Base-by-base conservation (phyloP, 2,329 filamentous ascomycete species). In the Neodidymelliopsis sp. region DNA sequence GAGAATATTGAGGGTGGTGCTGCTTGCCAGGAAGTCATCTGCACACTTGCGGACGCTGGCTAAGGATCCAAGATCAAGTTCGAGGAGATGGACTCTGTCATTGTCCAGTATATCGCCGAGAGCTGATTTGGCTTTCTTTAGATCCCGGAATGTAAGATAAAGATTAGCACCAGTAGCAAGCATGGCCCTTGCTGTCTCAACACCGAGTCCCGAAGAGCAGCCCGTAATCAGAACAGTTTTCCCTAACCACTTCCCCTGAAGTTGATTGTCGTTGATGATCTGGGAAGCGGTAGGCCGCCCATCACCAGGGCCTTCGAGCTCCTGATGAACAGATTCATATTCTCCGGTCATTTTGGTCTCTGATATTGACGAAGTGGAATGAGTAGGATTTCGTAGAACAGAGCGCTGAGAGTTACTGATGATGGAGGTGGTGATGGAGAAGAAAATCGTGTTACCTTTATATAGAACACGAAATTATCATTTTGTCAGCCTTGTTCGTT, bases 91-190 rank as follows among this genome's bases (percentile, higher is more conserved):
- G n/a, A 36, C 33, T 9, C 33, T 12, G 8, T 38, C 18, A 20
- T 20, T 23, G 5, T 23, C 35, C 8, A 18, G 18, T 8, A 49
- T 11, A 12, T 37, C 40, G 12, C 44, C 49, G 10, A 62, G 35
- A 7, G 50, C 60, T 10, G 39, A 19, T 31, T 55, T 41, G 15
- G 73, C 70, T 54, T 78, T 79, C 5, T 61, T 51, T 1, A 77
- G 49, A 53, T 80, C 78, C 10, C 79, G 72, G 2, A 70, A 77
- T 2, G 77, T 77, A 8, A 74, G 62, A 58, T 35, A 48, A 72
- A 79, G 35, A 79, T 55, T 20, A 65, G 76, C 8, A 8, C 79
- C 78, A 0, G 80, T 77, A 9, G 71, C 60, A 16, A 70, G 60
- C 15, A 82, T 67, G 2, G 78, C 78, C 10, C 70, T 38, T 8